Evolutionary conservation across 164 flowering plant genomes (phyloP), one percentile per base, ranked within the genome.

Genomic region (Protea cynaroides): DNA sequence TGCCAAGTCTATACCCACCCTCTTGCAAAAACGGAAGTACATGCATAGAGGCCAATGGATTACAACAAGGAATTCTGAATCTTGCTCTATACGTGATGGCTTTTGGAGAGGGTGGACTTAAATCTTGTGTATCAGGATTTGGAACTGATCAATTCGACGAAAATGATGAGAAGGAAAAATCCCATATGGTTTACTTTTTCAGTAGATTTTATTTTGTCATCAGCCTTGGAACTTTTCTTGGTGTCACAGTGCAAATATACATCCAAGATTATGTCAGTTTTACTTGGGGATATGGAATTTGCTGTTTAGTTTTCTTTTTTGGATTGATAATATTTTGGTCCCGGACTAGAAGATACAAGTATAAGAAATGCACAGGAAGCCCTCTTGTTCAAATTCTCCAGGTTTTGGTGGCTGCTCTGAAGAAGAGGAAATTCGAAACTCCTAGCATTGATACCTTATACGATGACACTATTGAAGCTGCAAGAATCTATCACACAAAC

Each of bases 81-180:
- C 0, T 80, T 10, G 74, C 93, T 46, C 61, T 92, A 0, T 90
- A 88, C 67, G 61, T 88, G 3, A 83, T 90, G 8, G 90, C 96
- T 17, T 61, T 92, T 4, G 98, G 98, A 15, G 86, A 89, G 0
- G 98, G 98, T 4, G 96, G 98, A 68, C 77, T 92, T 6, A 89
- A 90, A 63, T 89, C 98, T 0, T 84, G 96, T 25, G 90, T 92
- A 1, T 88, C 98, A 14, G 96, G 93, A 56, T 92, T 92, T 54
- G 96, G 98, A 58, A 78, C 86, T 0, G 98, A 92, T 60, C 98
- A 92, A 50, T 90, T 92, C 60, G 96, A 90, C 23, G 98, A 85
- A 17, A 86, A 75, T 38, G 89, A 86, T n/a, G 83, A 82, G 21
- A 82, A 82, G 63, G 96, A 89, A 66, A 59, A 59, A 24, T 12